Conservation (phyloP, 1,139 yeast genomes). For the Yamadazyma pseudoaaseri region DNA sequence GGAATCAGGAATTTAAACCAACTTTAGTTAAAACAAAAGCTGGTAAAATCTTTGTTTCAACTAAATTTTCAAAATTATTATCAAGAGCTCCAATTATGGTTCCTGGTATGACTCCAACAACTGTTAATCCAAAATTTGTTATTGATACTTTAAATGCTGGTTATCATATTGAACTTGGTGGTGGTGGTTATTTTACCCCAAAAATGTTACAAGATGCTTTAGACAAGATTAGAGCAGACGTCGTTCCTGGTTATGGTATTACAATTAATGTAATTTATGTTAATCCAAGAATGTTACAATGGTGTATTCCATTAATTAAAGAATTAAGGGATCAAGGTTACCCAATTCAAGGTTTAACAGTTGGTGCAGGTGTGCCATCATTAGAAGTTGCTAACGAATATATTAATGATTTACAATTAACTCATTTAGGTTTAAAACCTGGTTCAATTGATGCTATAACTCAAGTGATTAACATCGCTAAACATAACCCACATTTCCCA, state of each 20-base stretch:
- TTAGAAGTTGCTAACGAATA: constrained; percentile 96
- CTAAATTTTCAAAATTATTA: constrained; percentile 87
- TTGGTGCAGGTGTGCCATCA: constrained; percentile 99
- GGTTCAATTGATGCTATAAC: constrained; percentile 93
- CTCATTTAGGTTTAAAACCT: constrained; percentile 95
- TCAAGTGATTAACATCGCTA: constrained; percentile 86
- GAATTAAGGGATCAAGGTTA: constrained; percentile 86
- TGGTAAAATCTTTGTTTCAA: constrained; percentile 83
- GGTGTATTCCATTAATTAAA: constrained; percentile 97
- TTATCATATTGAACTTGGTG: constrained; percentile 95
- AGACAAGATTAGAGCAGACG: constrained; percentile 61
- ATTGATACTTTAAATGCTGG: constrained; percentile 95
- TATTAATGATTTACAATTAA: constrained; percentile 86
- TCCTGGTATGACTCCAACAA: constrained; percentile 99
- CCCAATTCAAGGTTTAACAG: constrained; percentile 93
- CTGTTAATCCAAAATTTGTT: constrained; percentile 91
- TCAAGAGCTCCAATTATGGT: constrained; percentile 97
- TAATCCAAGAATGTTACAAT: constrained; percentile 95
- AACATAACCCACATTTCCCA: constrained; percentile 94
- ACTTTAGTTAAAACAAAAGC: constrained; percentile 68
- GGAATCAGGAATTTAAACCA: constrained; percentile 90
- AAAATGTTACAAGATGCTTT: constrained; percentile 71
- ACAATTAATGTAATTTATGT: constrained; percentile 92
- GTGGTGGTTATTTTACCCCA: constrained; percentile 94
- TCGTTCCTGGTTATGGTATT: constrained; percentile 84